These are phyloP conservation scores for Fusarium veterinarium DNA, from an alignment of 2,329 filamentous ascomycete genomes.

Conservation along the genomic window DNA sequence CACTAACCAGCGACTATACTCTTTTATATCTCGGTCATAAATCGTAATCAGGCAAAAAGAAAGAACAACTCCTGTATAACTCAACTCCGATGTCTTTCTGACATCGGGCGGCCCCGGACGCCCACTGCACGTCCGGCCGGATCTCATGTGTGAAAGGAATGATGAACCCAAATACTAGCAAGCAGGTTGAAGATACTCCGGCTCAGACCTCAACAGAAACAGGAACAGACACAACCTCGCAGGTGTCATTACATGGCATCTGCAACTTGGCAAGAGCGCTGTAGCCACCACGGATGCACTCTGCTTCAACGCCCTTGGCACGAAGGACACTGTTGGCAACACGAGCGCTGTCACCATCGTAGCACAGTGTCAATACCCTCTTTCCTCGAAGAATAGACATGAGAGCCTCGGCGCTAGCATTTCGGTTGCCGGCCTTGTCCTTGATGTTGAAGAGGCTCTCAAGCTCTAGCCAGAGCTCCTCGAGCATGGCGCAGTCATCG, in stretches of 20 bases:
- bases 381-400: slow-evolving; percentile 49
- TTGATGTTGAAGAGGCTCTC: slow-evolving; percentile 56
- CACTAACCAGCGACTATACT: slow-evolving; percentile 23
- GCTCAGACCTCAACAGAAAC: slow-evolving; percentile 42
- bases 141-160: background rate
- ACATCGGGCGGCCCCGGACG: slow-evolving; percentile 21
- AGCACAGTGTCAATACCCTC: slow-evolving; percentile 61
- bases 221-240: slow-evolving; percentile 36
- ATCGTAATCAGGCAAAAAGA: slow-evolving; percentile 12
- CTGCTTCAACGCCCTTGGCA: slow-evolving; percentile 60
- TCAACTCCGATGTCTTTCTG: background rate
- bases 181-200: background rate
- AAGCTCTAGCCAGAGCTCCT: slow-evolving; percentile 61
- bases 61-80: background rate
- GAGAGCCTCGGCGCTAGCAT: slow-evolving; percentile 44
- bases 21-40: slow-evolving; percentile 11
- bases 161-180: background rate
- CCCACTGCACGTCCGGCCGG: slow-evolving; percentile 42
- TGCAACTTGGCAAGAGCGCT: slow-evolving; percentile 42
- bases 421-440: slow-evolving; percentile 44
- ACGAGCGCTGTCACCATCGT: slow-evolving; percentile 64
- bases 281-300: slow-evolving; percentile 58
- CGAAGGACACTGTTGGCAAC: slow-evolving; percentile 66
- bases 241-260: slow-evolving; percentile 43
- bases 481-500: slow-evolving; percentile 57